A percentile compares a stretch with the other conserved stretches of the same genome.
Evolutionary conservation across 305 asterid genomes (phyloP).

Genomic region (Fraxinus dipetala): DNA sequence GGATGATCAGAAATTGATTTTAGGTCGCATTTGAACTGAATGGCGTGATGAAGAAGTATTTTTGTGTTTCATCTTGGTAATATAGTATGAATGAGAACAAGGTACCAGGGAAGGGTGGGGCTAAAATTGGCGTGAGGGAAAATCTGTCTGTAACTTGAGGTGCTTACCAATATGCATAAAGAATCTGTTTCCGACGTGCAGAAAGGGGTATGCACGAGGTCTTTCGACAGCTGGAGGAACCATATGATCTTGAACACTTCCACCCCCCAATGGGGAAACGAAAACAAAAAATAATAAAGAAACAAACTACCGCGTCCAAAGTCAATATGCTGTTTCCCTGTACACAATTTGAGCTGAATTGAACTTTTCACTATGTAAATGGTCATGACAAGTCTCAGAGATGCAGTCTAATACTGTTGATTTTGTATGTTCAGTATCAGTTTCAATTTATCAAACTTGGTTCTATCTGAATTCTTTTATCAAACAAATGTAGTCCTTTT

Average conservation of each 20-base stretch:
- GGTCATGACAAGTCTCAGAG: not conserved
- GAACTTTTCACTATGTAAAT: not conserved
- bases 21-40: not conserved
- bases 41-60: not conserved
- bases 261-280: not conserved
- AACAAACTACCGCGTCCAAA: not conserved
- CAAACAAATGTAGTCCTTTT: not conserved
- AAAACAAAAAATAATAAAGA: not conserved
- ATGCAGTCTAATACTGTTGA: not conserved
- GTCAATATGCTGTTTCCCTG: not conserved
- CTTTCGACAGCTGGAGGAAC: not conserved
- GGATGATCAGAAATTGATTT: not conserved
- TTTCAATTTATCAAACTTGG: not conserved
- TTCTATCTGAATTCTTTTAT: not conserved
- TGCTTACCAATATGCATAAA: conserved; percentile 5
- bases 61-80: not conserved
- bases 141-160: conserved; percentile 7
- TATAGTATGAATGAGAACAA: not conserved
- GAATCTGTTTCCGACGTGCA: not conserved
- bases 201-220: not conserved
- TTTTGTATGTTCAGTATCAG: not conserved
- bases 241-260: not conserved
- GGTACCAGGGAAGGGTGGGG: not conserved
- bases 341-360: not conserved
- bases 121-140: not conserved